phyloP scores from a whole-genome alignment of 2,329 filamentous ascomycete species.

The Epichloe baconii region DNA sequence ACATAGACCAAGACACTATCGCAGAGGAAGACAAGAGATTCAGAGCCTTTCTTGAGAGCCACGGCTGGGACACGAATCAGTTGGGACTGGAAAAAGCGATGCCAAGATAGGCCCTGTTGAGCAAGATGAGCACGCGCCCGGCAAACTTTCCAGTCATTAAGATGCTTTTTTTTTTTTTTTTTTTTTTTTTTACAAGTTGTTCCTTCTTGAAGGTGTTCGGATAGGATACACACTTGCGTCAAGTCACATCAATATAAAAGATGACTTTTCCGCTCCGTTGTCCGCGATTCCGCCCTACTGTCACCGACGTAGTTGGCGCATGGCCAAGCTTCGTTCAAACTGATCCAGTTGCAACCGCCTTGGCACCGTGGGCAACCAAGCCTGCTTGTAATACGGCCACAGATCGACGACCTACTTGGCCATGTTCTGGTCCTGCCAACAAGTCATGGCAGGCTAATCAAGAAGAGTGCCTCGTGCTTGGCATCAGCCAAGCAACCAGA shows the following conservation, averaged over 20 bases:
- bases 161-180: neutral
- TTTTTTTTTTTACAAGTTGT: too few relatives aligned
- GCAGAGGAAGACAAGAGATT: conserved; percentile 64
- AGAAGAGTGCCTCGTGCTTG: neutral
- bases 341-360: too few relatives aligned
- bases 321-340: neutral
- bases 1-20: conserved; percentile 79
- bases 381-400: neutral
- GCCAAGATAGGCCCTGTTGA: neutral
- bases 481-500: neutral
- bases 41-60: conserved; percentile 53
- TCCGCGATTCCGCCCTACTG: neutral
- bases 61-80: conserved; percentile 62
- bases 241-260: too few relatives aligned
- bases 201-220: too few relatives aligned
- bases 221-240: too few relatives aligned
- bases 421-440: neutral
- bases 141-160: neutral
- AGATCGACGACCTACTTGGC: neutral
- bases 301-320: neutral
- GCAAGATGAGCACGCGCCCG: neutral
- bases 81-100: conserved; percentile 23
- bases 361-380: neutral
- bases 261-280: neutral
- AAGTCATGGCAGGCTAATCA: neutral